Evolutionary conservation across 73 alveolate genomes (phyloP).

Genomic region (Blepharisma japonicum): DNA sequence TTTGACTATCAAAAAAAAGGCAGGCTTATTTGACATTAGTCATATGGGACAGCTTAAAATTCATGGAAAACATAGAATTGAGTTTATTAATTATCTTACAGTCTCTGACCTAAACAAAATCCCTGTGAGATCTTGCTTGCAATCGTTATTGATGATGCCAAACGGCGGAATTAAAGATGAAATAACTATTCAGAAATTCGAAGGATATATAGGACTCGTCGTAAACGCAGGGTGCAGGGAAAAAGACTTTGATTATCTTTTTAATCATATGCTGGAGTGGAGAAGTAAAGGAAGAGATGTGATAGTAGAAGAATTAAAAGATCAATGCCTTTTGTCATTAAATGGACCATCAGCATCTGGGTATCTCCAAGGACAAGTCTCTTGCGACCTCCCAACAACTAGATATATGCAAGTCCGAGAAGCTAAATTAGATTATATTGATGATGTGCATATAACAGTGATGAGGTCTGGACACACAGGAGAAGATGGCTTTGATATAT

Average conservation of each 20-base stretch:
- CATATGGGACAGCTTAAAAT: background rate
- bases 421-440: background rate
- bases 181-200: background rate
- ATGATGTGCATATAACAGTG: background rate
- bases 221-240: background rate
- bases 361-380: background rate
- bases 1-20: background rate
- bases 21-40: background rate
- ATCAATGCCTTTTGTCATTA: background rate
- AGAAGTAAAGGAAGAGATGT: background rate
- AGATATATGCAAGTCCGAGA: background rate
- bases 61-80: background rate
- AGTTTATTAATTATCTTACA: background rate
- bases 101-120: background rate
- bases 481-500: slow-evolving; percentile 3
- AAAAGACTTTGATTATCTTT: background rate
- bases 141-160: background rate
- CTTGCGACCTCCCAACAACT: background rate
- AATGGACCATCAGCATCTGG: slow-evolving; percentile 1
- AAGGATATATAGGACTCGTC: background rate
- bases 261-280: background rate
- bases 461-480: background rate
- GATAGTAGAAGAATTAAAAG: background rate
- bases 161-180: background rate
- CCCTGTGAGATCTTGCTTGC: background rate